Percentiles rank a stretch among this genome's conserved stretches.
Evolutionary conservation across 2,329 filamentous ascomycete species (phyloP).

Genomic region (Karstenula rhodostoma): DNA sequence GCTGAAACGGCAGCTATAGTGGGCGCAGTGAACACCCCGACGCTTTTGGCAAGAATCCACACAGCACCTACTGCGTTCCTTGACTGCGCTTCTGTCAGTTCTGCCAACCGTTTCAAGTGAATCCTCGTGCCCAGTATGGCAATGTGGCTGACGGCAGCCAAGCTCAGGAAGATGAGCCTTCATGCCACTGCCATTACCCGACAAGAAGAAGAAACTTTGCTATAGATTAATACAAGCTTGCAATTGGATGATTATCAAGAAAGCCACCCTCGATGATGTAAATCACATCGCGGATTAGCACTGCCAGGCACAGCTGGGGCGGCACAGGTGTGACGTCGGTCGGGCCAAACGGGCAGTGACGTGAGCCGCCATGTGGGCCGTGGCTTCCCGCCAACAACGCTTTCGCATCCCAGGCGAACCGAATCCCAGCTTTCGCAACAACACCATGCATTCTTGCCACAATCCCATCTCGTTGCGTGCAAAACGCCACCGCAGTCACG

Average conservation of each 20-base stretch:
- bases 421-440: constrained; percentile 11
- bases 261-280: constrained; percentile 31
- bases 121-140: neutral
- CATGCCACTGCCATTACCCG: neutral
- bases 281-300: constrained; percentile 19
- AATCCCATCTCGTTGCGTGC: constrained; percentile 9
- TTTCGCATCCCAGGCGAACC: constrained; percentile 11
- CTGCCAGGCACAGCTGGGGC: constrained; percentile 19
- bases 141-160: constrained; percentile 15
- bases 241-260: constrained; percentile 22
- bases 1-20: neutral
- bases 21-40: no score
- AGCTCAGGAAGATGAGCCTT: constrained; percentile 26
- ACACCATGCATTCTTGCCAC: constrained; percentile 8
- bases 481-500: constrained; percentile 8
- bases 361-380: constrained; percentile 20
- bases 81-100: neutral
- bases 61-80: neutral
- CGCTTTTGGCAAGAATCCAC: no score
- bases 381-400: constrained; percentile 10
- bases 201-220: constrained; percentile 4
- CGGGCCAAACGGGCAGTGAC: constrained; percentile 24
- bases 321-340: constrained; percentile 31
- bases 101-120: constrained; percentile 5
- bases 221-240: constrained; percentile 18